Base-by-base conservation (phyloP, 768 basidiomycete genomes). In the Tricholoma hemisulphureum region DNA sequence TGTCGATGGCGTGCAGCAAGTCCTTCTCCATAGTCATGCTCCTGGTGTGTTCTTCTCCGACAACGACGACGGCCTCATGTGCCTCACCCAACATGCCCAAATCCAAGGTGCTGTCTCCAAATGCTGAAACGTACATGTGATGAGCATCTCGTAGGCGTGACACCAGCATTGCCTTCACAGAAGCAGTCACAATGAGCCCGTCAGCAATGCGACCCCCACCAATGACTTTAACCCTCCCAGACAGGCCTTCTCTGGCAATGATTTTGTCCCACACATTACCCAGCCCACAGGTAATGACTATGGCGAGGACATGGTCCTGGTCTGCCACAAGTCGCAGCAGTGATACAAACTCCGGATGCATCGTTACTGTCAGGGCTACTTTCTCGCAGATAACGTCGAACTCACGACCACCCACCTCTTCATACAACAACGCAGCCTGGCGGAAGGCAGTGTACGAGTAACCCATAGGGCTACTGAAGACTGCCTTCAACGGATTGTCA, bases 401-500 rank as follows among this genome's bases (percentile, higher is more conserved):
- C 24, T 46, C 43, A 23, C 26, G 24, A 26, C 26, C 43, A 46
- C 26, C 43, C 16, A 46, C 43, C 24, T 46, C 43, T 46, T 46
- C 43, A 46, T 46, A 46, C 43, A 46, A 14, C 23, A 46, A 46
- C 26, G 43, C 43, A 24, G 24, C 43, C 43, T 46, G 43, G 11
- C 43, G 43, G 43, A 46, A 46, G 43, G 43, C 43, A 46, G 43
- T 46, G 43, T 46, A 46, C 43, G 43, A 46, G 43, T 46, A 46
- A 46, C 43, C 43, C 43, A 46, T 46, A 46, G 43, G 43, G 43
- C 43, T 46, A 46, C 43, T 46, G 43, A 46, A 46, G 24, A 46
- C 23, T 26, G 23, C 43, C 43, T 46, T 46, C 24, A 46, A 46
- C 43, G 43, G 43, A 46, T 46, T 46, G 7, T 46, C 43, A 21